Evolutionary conservation across 2,329 filamentous ascomycete species (phyloP).

Genomic region (Epichloe elymi): DNA sequence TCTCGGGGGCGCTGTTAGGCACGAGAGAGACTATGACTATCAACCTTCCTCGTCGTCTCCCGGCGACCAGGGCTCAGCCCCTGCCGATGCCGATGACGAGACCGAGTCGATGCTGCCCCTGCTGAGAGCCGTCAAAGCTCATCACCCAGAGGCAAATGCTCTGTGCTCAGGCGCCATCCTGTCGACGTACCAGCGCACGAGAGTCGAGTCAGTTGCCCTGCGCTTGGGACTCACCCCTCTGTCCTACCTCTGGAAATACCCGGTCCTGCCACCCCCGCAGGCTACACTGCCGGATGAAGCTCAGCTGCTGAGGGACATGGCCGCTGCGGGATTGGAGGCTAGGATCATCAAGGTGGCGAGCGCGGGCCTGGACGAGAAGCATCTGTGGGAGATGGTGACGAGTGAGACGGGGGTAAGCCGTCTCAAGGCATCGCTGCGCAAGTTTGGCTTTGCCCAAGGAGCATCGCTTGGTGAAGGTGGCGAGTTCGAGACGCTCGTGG

Average conservation of each 20-base stretch:
- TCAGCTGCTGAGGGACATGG: constrained; percentile 71
- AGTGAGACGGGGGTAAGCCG: constrained; percentile 33
- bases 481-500: constrained; percentile 85
- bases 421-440: constrained; percentile 40
- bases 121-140: constrained; percentile 49
- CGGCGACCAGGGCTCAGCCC: not conserved
- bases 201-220: constrained; percentile 85
- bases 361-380: constrained; percentile 67
- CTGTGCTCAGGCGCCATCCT: constrained; percentile 85
- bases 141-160: constrained; percentile 72
- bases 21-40: constrained; percentile 53
- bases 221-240: constrained; percentile 72
- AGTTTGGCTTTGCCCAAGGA: constrained; percentile 56
- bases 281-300: constrained; percentile 26
- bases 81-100: constrained; percentile 49
- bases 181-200: constrained; percentile 88
- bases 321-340: constrained; percentile 63
- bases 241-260: constrained; percentile 88
- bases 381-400: constrained; percentile 72
- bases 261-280: constrained; percentile 45
- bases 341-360: constrained; percentile 91
- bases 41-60: not conserved
- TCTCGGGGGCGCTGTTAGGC: constrained; percentile 54
- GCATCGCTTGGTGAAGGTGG: constrained; percentile 83
- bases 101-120: constrained; percentile 77